Conservation (phyloP, 2,329 filamentous ascomycete species). For the Zalaria sp. region DNA sequence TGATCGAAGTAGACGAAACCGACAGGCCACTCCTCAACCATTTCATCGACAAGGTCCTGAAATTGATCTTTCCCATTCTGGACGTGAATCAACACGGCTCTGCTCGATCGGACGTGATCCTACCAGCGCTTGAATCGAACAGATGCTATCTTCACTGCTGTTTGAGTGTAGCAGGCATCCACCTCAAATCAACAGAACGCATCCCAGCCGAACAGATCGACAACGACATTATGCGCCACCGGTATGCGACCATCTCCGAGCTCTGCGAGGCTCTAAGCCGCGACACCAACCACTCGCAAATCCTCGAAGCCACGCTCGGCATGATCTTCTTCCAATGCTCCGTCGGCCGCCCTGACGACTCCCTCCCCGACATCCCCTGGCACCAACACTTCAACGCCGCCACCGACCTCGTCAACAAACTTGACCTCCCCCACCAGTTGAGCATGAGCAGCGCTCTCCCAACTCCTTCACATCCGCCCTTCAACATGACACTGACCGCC, state of each 20-base stretch:
- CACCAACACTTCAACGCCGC: conserved; percentile 93
- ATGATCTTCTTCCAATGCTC: conserved; percentile 96
- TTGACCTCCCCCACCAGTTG: conserved; percentile 58
- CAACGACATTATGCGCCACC: conserved; percentile 81
- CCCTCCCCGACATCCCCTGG: conserved; percentile 85
- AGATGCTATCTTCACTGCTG: conserved; percentile 92
- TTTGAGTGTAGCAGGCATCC: conserved; percentile 81
- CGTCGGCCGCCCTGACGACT: conserved; percentile 74
- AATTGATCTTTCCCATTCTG: conserved; percentile 80
- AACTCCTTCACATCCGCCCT: conserved; percentile 50
- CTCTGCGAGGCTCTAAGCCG: conserved; percentile 68
- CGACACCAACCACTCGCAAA: conserved; percentile 73
- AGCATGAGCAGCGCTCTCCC: conserved; percentile 30
- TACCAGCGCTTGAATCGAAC: conserved; percentile 81
- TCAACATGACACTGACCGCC: conserved; percentile 86
- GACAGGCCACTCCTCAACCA: conserved; percentile 81
- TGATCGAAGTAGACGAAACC: conserved; percentile 72
- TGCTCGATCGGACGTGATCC: conserved; percentile 65
- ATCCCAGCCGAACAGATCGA: conserved; percentile 62
- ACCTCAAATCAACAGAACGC: conserved; percentile 67
- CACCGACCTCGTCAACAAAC: conserved; percentile 69
- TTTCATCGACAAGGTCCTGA: conserved; percentile 77
- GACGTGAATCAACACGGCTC: conserved; percentile 81
- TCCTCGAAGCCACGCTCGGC: conserved; percentile 80
- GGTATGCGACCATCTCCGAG: conserved; percentile 73